Percentiles rank a stretch among this genome's conserved stretches.
Evolutionary conservation across 257 asterid species (phyloP).

Genomic region (Echites panduratus): DNA sequence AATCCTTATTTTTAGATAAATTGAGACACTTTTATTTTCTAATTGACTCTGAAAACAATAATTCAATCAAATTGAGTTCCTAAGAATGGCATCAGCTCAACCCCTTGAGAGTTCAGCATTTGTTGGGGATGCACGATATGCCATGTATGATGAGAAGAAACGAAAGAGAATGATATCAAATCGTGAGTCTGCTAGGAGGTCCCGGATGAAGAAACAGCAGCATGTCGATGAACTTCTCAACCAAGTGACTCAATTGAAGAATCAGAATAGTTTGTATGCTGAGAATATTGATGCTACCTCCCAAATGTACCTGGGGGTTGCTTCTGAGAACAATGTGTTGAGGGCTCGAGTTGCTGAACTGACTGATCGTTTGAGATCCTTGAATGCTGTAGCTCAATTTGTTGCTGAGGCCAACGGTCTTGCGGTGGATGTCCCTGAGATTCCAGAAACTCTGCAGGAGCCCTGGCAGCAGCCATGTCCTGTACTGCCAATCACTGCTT

Average conservation of each 20-base stretch:
- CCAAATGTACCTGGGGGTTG: slow-evolving; percentile 35
- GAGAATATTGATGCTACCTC: slow-evolving; percentile 43
- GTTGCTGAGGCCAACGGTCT: slow-evolving; percentile 68
- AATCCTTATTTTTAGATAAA: not conserved
- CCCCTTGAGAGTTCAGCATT: slow-evolving; percentile 41
- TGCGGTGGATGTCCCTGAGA: slow-evolving; percentile 58
- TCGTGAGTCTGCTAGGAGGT: slow-evolving; percentile 78
- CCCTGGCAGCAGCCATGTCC: slow-evolving; percentile 89
- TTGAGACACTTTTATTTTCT: not conserved
- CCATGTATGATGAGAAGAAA: slow-evolving; percentile 49
- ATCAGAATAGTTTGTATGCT: slow-evolving; percentile 40
- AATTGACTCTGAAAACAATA: not conserved
- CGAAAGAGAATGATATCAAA: slow-evolving; percentile 76
- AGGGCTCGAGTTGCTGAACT: slow-evolving; percentile 72
- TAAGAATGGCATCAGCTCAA: slow-evolving; percentile 39
- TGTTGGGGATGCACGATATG: slow-evolving; percentile 29
- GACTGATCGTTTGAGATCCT: slow-evolving; percentile 60
- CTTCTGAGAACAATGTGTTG: slow-evolving; percentile 59
- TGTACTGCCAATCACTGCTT: slow-evolving; percentile 51
- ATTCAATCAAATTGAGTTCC: not conserved
- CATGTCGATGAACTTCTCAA: slow-evolving; percentile 47
- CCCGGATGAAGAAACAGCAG: slow-evolving; percentile 69
- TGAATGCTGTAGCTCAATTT: slow-evolving; percentile 53
- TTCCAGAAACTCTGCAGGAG: slow-evolving; percentile 56
- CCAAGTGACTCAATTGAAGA: slow-evolving; percentile 38